These are phyloP conservation scores for Debaryomyces tyrocola DNA, from an alignment of 805 yeast genomes.

Conservation along the genomic window DNA sequence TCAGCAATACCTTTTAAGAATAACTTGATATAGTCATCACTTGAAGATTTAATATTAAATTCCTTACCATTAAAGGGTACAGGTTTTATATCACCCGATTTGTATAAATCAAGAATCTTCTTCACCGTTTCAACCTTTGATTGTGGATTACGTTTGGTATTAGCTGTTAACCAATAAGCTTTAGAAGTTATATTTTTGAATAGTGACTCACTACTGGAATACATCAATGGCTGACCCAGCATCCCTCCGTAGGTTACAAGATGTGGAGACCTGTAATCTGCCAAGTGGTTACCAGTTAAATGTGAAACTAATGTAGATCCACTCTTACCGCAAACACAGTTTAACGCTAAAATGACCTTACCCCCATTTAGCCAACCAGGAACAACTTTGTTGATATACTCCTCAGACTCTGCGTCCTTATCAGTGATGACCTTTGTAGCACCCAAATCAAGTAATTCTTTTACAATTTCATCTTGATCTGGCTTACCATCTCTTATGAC, in stretches of 20 bases:
- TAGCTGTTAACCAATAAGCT: conserved; percentile 34
- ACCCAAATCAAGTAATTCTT: conserved; percentile 23
- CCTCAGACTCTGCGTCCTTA: conserved; percentile 19
- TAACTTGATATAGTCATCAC: conserved; percentile 41
- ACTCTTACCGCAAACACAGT: conserved; percentile 31
- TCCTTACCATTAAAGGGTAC: conserved; percentile 46
- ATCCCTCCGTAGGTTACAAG: conserved; percentile 27
- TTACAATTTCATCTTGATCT: conserved; percentile 13
- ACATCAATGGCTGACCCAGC: conserved; percentile 15
- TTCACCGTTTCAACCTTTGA: conserved; percentile 56
- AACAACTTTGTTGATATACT: conserved; percentile 15
- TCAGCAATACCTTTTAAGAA: conserved; percentile 46
- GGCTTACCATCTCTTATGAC: conserved; percentile 30
- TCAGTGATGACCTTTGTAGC: conserved; percentile 33
- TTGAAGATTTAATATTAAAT: conserved; percentile 35
- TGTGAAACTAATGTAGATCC: conserved; percentile 19
- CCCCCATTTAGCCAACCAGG: conserved; percentile 16
- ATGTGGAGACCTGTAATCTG: background rate
- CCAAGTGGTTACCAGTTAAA: conserved; percentile 22
- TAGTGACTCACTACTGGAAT: conserved; percentile 24
- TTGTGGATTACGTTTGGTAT: conserved; percentile 47
- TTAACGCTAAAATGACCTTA: conserved; percentile 29
- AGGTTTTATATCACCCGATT: conserved; percentile 52
- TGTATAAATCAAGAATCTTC: conserved; percentile 57
- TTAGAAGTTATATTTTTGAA: conserved; percentile 28